Percentiles rank a stretch among this genome's conserved stretches.
Conservation (phyloP, 495 filamentous ascomycete species). For the Talaromyces nanjingensis region DNA sequence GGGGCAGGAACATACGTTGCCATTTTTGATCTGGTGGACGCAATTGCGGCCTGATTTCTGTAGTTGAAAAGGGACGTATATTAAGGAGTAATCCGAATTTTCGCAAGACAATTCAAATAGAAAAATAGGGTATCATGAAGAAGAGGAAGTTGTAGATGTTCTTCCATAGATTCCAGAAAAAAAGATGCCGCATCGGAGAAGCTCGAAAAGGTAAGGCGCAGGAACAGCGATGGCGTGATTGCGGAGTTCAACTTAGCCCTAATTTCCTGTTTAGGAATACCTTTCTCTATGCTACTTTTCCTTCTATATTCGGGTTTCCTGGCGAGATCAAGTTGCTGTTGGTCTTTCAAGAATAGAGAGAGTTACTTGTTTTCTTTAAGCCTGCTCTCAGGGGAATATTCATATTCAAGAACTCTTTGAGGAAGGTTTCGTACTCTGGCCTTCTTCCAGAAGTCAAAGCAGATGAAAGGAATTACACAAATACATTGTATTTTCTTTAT, state of each 20-base stretch:
- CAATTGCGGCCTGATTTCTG: background rate
- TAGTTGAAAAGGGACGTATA: background rate
- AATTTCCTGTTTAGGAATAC: background rate
- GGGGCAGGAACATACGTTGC: conserved; percentile 8
- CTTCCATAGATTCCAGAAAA: background rate
- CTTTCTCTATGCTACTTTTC: background rate
- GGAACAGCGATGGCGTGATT: conserved; percentile 6
- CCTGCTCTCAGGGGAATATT: background rate
- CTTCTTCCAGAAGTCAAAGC: background rate
- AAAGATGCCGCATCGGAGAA: background rate
- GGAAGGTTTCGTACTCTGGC: background rate
- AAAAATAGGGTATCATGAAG: background rate
- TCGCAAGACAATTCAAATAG: background rate
- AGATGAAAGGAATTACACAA: background rate
- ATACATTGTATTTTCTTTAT: background rate
- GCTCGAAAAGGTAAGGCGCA: background rate
- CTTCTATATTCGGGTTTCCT: background rate
- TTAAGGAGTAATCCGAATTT: background rate
- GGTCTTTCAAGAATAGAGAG: background rate
- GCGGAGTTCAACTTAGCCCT: background rate
- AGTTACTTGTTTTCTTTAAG: background rate
- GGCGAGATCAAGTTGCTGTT: background rate
- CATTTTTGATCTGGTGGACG: background rate
- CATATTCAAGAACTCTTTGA: background rate
- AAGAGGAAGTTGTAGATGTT: background rate